phyloP scores from a whole-genome alignment of 192 early-diverging fungal genomes.

The Geranomyces michiganensis region DNA sequence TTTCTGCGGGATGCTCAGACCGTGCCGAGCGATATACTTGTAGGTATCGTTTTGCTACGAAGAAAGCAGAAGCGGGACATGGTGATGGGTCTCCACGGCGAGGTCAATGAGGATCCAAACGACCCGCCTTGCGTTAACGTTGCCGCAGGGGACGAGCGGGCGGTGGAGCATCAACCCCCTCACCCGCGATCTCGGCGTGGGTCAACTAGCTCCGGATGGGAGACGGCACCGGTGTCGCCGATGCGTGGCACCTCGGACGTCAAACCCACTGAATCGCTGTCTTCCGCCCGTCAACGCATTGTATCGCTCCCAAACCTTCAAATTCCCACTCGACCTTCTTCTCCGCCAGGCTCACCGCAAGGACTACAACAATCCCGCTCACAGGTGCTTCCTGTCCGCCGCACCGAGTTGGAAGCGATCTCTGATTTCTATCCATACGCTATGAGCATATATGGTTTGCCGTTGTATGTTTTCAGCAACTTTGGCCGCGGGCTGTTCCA shows the following conservation, averaged over 20 bases:
- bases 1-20: conserved; percentile 45
- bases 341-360: neutral
- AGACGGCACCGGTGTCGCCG: conserved; percentile 2
- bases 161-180: too few relatives aligned
- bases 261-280: neutral
- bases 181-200: too few relatives aligned
- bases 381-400: neutral
- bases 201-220: neutral
- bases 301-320: neutral
- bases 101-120: neutral
- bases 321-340: neutral
- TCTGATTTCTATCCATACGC: conserved; percentile 45
- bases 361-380: neutral
- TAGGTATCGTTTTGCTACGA: conserved; percentile 43
- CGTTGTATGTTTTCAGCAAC: conserved; percentile 49
- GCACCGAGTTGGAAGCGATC: conserved; percentile 35
- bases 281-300: neutral
- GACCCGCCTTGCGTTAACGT: conserved; percentile 1
- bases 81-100: neutral
- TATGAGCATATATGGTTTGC: conserved; percentile 54
- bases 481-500: conserved; percentile 30
- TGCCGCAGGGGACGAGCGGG: neutral
- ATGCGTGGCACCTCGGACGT: neutral
- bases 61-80: conserved; percentile 25
- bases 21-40: conserved; percentile 46